Evolutionary conservation across 1,284 basidiomycete genomes (phyloP).

Genomic region (Laetiporus sulphureus): DNA sequence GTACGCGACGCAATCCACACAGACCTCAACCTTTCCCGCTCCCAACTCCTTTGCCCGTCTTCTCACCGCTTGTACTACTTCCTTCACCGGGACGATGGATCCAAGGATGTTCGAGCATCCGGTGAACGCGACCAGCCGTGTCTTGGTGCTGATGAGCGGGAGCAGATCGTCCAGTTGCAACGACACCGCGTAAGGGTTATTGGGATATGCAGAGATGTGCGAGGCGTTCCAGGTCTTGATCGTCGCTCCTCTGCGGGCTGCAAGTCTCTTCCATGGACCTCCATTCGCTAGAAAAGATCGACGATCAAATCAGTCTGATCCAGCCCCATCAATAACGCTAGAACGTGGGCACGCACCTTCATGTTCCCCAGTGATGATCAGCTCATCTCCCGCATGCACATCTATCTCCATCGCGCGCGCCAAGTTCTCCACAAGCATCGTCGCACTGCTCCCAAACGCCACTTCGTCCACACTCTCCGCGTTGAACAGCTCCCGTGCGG

Average conservation of each 20-base stretch:
- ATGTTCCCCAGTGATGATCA: constrained; percentile 72
- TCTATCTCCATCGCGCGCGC: constrained; percentile 50
- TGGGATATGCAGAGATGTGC: constrained; percentile 31
- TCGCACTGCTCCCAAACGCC: constrained; percentile 63
- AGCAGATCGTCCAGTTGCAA: constrained; percentile 54
- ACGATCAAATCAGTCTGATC: neutral
- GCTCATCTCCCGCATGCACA: constrained; percentile 55
- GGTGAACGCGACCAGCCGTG: constrained; percentile 68
- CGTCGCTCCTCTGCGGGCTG: constrained; percentile 45
- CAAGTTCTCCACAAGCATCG: constrained; percentile 59
- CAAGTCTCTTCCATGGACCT: constrained; percentile 75
- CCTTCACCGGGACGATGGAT: constrained; percentile 54
- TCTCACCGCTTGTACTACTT: constrained; percentile 45
- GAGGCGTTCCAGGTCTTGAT: constrained; percentile 57
- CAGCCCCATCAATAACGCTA: neutral
- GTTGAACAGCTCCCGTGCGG: constrained; percentile 57
- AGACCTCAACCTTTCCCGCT: constrained; percentile 56
- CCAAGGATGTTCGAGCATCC: constrained; percentile 77
- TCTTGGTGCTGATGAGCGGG: constrained; percentile 54
- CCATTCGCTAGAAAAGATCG: constrained; percentile 50
- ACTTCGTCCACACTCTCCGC: constrained; percentile 55
- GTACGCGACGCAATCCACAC: constrained; percentile 74
- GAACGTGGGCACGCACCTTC: constrained; percentile 43
- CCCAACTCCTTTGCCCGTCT: constrained; percentile 44
- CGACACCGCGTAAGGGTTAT: constrained; percentile 61